Evolutionary conservation across 768 basidiomycete species (phyloP).

Genomic region (Leccinum obscurum): DNA sequence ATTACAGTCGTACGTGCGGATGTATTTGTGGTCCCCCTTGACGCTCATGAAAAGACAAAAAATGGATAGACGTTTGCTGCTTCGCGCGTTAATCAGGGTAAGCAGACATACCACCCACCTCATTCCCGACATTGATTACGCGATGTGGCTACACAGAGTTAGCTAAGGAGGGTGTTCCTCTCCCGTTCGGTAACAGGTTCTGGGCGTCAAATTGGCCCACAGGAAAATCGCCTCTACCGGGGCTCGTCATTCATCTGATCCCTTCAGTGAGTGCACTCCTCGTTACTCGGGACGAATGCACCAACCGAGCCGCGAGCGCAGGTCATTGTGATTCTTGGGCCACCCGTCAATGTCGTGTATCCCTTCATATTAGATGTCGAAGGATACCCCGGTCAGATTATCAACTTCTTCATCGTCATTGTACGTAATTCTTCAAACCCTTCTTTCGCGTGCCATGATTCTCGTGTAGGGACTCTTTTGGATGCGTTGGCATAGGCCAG

Average conservation of each 20-base stretch:
- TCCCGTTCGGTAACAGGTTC: constrained; percentile 57
- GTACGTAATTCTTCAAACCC: constrained; percentile 32
- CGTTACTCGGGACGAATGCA: too few relatives aligned
- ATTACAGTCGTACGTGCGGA: constrained; percentile 30
- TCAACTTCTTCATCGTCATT: constrained; percentile 55
- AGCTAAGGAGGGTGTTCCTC: constrained; percentile 62
- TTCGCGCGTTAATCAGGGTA: constrained; percentile 55
- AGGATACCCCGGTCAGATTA: constrained; percentile 49
- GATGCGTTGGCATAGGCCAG: constrained; percentile 51
- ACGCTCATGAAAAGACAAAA: not conserved
- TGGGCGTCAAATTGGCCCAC: constrained; percentile 67
- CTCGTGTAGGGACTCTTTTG: constrained; percentile 50
- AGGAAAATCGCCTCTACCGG: constrained; percentile 55
- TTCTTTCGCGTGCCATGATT: not conserved
- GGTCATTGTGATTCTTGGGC: constrained; percentile 56
- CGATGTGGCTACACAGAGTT: constrained; percentile 39
- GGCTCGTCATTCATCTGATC: constrained; percentile 55
- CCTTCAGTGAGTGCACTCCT: constrained; percentile 39
- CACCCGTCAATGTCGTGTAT: constrained; percentile 53
- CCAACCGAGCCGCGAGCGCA: constrained; percentile 16
- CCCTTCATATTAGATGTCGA: constrained; percentile 63
- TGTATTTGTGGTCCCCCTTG: not conserved
- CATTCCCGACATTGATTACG: not conserved
- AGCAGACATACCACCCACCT: not conserved
- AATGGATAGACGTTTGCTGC: constrained; percentile 47